phyloP scores from a whole-genome alignment of 2,329 filamentous ascomycete species.

The Colletotrichum higginsianum region DNA sequence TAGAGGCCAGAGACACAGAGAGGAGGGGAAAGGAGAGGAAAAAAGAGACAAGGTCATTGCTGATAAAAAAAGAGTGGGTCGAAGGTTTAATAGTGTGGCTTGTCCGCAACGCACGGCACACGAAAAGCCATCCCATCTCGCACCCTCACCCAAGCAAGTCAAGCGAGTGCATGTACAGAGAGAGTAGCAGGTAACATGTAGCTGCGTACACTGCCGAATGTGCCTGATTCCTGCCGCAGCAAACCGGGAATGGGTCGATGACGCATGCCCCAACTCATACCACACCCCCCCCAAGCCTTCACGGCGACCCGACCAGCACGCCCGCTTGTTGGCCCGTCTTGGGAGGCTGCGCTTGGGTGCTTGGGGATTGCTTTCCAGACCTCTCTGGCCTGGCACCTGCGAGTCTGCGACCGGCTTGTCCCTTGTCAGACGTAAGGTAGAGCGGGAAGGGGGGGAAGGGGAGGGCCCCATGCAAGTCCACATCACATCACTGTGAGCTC shows the following conservation, averaged over 20 bases:
- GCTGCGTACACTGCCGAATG: background rate
- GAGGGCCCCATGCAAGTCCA: slow-evolving; percentile 41
- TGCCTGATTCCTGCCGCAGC: slow-evolving; percentile 40
- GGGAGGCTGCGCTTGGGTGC: slow-evolving; percentile 32
- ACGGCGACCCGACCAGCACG: slow-evolving; percentile 16
- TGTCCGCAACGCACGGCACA: slow-evolving; percentile 37
- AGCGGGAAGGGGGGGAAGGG: slow-evolving; percentile 22
- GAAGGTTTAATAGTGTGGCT: slow-evolving; percentile 22
- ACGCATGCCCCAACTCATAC: slow-evolving; percentile 39
- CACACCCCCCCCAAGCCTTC: slow-evolving; percentile 33
- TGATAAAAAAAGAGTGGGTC: slow-evolving; percentile 17
- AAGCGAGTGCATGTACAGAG: slow-evolving; percentile 6
- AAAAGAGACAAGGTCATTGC: slow-evolving; percentile 24
- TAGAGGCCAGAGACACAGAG: background rate
- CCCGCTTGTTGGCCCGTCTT: slow-evolving; percentile 15
- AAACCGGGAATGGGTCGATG: slow-evolving; percentile 43
- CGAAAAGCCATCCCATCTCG: slow-evolving; percentile 24
- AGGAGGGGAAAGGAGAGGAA: background rate
- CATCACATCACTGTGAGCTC: slow-evolving; percentile 43
- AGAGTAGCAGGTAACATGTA: background rate
- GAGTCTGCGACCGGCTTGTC: slow-evolving; percentile 38
- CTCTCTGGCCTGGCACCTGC: slow-evolving; percentile 28
- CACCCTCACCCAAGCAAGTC: slow-evolving; percentile 16
- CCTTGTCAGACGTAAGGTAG: slow-evolving; percentile 42
- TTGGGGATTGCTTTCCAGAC: slow-evolving; percentile 13